Percentiles rank a stretch among this genome's conserved stretches.
These are phyloP conservation scores for Alternaria rosae DNA, from an alignment of 2,329 filamentous ascomycete species.

Conservation along the genomic window DNA sequence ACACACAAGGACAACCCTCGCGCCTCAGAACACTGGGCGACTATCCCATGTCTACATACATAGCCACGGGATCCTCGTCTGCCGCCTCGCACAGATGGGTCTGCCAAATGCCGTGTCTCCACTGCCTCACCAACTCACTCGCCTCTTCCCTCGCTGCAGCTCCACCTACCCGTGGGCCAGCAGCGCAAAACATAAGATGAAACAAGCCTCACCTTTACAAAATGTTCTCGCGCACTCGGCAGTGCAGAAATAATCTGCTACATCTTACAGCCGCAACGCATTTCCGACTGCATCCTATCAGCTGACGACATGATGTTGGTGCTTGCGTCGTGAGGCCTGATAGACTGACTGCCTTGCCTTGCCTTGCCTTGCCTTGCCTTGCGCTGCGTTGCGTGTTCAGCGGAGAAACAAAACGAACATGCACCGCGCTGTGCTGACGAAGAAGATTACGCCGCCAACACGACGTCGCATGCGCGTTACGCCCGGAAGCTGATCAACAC, in stretches of 20 bases:
- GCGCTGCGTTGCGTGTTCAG: background rate
- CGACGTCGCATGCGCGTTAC: conserved; percentile 11
- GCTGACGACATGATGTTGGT: conserved; percentile 7
- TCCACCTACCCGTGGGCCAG: background rate
- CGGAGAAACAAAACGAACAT: background rate
- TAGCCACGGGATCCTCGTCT: conserved; percentile 25
- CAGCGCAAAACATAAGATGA: conserved; percentile 21
- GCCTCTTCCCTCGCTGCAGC: background rate
- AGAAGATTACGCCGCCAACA: conserved; percentile 18
- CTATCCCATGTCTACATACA: conserved; percentile 14
- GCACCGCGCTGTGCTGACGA: conserved; percentile 2
- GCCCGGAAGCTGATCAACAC: conserved; percentile 1
- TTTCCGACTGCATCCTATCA: conserved; percentile 7
- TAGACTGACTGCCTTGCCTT: background rate
- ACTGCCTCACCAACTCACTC: conserved; percentile 6
- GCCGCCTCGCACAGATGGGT: conserved; percentile 14
- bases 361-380: background rate
- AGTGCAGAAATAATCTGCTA: background rate
- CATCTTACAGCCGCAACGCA: conserved; percentile 1
- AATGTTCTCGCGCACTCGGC: background rate
- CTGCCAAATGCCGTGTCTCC: background rate
- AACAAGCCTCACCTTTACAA: conserved; percentile 13
- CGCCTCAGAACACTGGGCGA: conserved; percentile 5
- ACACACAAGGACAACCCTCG: conserved; percentile 1
- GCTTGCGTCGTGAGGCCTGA: background rate